phyloP scores from a whole-genome alignment of 2,329 filamentous ascomycete genomes.

The Fusarium albidum region DNA sequence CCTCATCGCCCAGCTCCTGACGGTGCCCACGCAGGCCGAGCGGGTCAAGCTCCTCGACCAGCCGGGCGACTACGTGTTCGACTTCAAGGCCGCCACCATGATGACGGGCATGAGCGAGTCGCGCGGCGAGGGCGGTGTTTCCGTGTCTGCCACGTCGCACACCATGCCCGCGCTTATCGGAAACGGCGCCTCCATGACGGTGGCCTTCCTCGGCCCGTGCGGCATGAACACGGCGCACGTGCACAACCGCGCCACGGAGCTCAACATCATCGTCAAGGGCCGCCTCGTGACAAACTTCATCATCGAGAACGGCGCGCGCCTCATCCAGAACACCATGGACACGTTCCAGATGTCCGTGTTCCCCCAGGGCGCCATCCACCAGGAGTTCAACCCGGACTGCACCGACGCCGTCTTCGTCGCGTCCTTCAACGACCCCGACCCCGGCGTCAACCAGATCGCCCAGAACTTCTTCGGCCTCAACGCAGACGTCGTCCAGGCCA shows the following conservation, averaged over 20 bases:
- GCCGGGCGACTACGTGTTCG: slow-evolving; percentile 52
- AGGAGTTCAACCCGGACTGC: slow-evolving; percentile 61
- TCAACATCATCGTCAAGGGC: slow-evolving; percentile 56
- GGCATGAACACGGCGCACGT: slow-evolving; percentile 61
- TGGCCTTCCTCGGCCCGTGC: slow-evolving; percentile 59
- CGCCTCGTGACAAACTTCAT: slow-evolving; percentile 54
- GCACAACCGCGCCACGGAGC: slow-evolving; percentile 57
- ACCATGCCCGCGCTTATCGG: slow-evolving; percentile 61
- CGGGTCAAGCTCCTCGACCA: slow-evolving; percentile 44
- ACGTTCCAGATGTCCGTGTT: slow-evolving; percentile 57
- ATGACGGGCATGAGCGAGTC: slow-evolving; percentile 15
- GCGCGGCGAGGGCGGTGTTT: slow-evolving; percentile 47
- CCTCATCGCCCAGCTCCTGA: slow-evolving; percentile 43
- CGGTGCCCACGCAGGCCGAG: slow-evolving; percentile 42
- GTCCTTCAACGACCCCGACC: slow-evolving; percentile 55
- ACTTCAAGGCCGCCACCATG: slow-evolving; percentile 45
- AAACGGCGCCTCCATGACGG: slow-evolving; percentile 55
- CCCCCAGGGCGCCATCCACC: slow-evolving; percentile 58
- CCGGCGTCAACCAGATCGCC: slow-evolving; percentile 54
- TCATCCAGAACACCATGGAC: slow-evolving; percentile 49
- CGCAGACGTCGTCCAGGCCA: slow-evolving; percentile 47
- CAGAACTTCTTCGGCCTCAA: slow-evolving; percentile 56
- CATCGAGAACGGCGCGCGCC: slow-evolving; percentile 51
- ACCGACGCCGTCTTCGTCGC: slow-evolving; percentile 57
- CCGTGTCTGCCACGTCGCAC: slow-evolving; percentile 52